These are phyloP conservation scores for Mycena galericulata DNA, from an alignment of 768 basidiomycete species.

Conservation along the genomic window DNA sequence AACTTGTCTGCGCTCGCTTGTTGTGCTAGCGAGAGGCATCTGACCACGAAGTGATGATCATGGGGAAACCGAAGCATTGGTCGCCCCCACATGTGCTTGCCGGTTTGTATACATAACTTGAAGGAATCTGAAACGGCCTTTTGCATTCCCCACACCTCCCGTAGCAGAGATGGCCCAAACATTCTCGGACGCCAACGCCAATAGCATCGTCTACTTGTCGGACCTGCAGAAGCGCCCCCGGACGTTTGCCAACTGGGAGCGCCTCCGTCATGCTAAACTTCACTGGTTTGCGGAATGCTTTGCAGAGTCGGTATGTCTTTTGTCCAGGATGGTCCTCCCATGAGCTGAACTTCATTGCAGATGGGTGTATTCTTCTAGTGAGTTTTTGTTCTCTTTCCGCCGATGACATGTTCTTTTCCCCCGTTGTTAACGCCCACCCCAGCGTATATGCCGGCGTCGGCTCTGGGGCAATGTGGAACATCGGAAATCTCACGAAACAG, in stretches of 20 bases:
- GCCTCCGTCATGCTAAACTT: conserved; percentile 39
- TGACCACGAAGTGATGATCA: too few species aligned
- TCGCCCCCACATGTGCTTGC: too few species aligned
- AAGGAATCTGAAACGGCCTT: too few species aligned
- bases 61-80: too few species aligned
- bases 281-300: conserved; percentile 71
- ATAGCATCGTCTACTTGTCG: conserved; percentile 17
- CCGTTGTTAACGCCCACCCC: neutral
- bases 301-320: conserved; percentile 65
- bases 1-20: too few species aligned
- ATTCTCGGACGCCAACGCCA: conserved; percentile 12
- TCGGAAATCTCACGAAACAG: conserved; percentile 58
- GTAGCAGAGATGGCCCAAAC: conserved; percentile 19
- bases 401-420: conserved; percentile 55
- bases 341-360: conserved; percentile 45
- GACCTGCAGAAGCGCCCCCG: conserved; percentile 8
- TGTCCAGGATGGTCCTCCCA: neutral
- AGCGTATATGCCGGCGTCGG: conserved; percentile 58
- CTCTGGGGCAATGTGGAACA: conserved; percentile 60
- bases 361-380: conserved; percentile 71
- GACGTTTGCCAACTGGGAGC: conserved; percentile 23
- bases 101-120: too few species aligned
- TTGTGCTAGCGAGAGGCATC: too few species aligned
- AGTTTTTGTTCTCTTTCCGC: conserved; percentile 45
- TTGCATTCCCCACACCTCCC: neutral